Percentiles rank a stretch among this genome's conserved stretches.
These are phyloP conservation scores for Lathyrus tuberosus DNA, from an alignment of 306 rosid species.

Conservation along the genomic window DNA sequence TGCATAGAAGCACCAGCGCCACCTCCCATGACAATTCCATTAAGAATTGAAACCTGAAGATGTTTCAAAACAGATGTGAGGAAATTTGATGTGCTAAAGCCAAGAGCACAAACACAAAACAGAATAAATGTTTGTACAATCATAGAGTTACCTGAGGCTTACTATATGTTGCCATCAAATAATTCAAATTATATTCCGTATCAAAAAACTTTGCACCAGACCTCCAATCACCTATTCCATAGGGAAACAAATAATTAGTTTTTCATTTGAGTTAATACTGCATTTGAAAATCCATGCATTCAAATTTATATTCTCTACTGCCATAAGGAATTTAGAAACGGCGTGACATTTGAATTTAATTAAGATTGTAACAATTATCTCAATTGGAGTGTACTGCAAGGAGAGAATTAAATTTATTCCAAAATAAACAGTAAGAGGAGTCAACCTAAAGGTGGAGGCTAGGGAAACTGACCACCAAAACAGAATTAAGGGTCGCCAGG, in stretches of 20 bases:
- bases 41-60: slow-evolving; percentile 83
- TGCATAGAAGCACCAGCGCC: slow-evolving; percentile 93
- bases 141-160: slow-evolving; percentile 78
- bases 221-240: slow-evolving; percentile 72
- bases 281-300: slow-evolving; percentile 6
- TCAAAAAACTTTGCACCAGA: slow-evolving; percentile 60
- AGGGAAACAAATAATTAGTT: slow-evolving; percentile 19
- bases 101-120: slow-evolving; percentile 25
- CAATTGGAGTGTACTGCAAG: background rate
- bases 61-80: slow-evolving; percentile 36
- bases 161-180: slow-evolving; percentile 84
- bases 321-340: slow-evolving; percentile 6
- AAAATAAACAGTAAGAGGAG: slow-evolving; percentile 1
- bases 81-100: slow-evolving; percentile 15
- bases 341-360: slow-evolving; percentile 1
- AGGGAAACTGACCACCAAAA: background rate
- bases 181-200: slow-evolving; percentile 67
- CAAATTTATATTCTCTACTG: slow-evolving; percentile 8
- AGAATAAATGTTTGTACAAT: background rate
- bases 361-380: background rate
- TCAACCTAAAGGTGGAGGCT: background rate
- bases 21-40: slow-evolving; percentile 99
- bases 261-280: slow-evolving; percentile 19
- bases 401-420: background rate
- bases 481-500: background rate